These are phyloP conservation scores for Picea abies DNA, from an alignment of 83 land plant species.

Conservation along the genomic window DNA sequence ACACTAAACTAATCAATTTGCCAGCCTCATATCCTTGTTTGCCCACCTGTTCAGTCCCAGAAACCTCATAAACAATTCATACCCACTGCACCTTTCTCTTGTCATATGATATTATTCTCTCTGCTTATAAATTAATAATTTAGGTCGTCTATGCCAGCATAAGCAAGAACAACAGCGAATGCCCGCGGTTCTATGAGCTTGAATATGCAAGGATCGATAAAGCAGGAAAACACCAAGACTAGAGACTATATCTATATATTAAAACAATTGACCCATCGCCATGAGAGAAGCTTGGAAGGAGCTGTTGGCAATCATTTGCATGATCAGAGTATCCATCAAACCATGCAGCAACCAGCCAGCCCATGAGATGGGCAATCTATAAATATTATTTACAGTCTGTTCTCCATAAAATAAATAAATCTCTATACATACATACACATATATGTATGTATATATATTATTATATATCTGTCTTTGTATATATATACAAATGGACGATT, in stretches of 20 bases:
- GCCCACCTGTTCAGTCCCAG: neutral
- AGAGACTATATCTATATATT: neutral
- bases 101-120: constrained; percentile 1
- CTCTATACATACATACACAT: too few relatives aligned
- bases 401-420: too few relatives aligned
- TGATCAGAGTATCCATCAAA: neutral
- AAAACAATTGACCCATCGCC: neutral
- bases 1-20: constrained; percentile 10
- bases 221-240: neutral
- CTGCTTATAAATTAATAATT: neutral
- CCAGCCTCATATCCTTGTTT: constrained; percentile 3
- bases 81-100: constrained; percentile 16
- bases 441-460: too few relatives aligned
- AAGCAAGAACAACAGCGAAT: neutral
- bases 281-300: too few relatives aligned
- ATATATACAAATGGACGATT: too few relatives aligned
- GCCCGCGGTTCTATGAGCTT: neutral
- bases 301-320: neutral
- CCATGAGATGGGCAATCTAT: too few relatives aligned
- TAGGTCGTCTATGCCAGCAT: too few relatives aligned
- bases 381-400: too few relatives aligned
- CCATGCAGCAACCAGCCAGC: too few relatives aligned
- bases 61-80: constrained; percentile 11
- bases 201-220: neutral
- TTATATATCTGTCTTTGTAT: too few relatives aligned